These are phyloP conservation scores for Graphilbum sp. DNA, from an alignment of 2,329 filamentous ascomycete species.

Conservation along the genomic window DNA sequence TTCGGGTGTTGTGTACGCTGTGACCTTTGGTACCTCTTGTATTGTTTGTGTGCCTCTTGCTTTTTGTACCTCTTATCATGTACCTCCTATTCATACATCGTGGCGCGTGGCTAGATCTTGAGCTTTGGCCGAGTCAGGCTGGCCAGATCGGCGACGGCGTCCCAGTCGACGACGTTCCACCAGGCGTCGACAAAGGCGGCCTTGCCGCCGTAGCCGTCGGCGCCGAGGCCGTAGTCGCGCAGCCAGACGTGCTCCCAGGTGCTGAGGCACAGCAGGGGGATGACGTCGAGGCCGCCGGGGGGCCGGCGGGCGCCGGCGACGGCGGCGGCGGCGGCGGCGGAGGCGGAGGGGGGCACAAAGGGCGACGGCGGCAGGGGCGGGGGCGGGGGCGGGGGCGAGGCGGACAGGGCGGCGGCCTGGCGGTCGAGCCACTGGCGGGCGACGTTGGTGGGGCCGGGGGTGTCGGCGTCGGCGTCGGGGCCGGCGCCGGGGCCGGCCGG, in stretches of 20 bases:
- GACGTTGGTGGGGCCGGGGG: slow-evolving; percentile 4
- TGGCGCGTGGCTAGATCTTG: slow-evolving; percentile 6
- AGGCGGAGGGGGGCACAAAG: slow-evolving; percentile 6
- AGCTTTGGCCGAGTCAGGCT: slow-evolving; percentile 13
- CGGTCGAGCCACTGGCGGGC: slow-evolving; percentile 23
- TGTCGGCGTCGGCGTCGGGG: too few relatives aligned
- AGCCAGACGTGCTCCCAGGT: slow-evolving; percentile 95
- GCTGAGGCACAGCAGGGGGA: slow-evolving; percentile 77
- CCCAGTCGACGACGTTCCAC: slow-evolving; percentile 86
- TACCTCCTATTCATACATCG: too few relatives aligned
- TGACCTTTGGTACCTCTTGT: too few relatives aligned
- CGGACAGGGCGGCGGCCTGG: slow-evolving; percentile 12
- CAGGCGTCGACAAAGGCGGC: slow-evolving; percentile 57
- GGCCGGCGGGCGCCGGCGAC: slow-evolving; percentile 23
- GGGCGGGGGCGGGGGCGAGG: slow-evolving; percentile 13
- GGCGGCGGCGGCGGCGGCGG: slow-evolving; percentile 5
- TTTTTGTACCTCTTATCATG: too few relatives aligned
- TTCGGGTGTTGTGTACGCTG: too few relatives aligned
- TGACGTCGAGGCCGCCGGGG: slow-evolving; percentile 51
- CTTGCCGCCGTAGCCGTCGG: slow-evolving; percentile 53
- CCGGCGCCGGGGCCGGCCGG: too few relatives aligned
- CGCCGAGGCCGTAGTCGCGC: slow-evolving; percentile 53
- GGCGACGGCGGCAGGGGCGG: slow-evolving; percentile 8
- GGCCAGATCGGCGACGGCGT: slow-evolving; percentile 39
- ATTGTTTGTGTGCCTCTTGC: too few relatives aligned